These are phyloP conservation scores for Lecanosticta acicola DNA, from an alignment of 2,329 filamentous ascomycete species.

Conservation along the genomic window DNA sequence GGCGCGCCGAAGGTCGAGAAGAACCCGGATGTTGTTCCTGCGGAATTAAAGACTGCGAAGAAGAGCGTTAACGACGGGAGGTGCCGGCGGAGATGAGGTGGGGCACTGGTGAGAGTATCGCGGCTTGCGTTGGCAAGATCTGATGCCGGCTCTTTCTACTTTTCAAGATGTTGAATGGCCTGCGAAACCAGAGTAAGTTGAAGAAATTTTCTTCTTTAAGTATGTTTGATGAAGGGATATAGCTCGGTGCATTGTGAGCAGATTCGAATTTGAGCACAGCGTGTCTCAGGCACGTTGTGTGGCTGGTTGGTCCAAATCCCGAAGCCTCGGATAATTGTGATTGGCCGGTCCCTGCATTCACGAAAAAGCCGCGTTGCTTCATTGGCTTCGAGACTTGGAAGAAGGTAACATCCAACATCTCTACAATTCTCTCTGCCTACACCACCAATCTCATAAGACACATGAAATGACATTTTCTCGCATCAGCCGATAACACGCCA, in stretches of 20 bases:
- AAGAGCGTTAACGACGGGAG: slow-evolving; percentile 30
- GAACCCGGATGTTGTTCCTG: slow-evolving; percentile 6
- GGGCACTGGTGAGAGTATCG: too few species aligned
- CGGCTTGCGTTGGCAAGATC: too few species aligned
- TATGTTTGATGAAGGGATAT: too few species aligned
- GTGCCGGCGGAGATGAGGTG: slow-evolving; percentile 25
- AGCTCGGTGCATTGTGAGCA: too few species aligned
- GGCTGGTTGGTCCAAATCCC: not conserved
- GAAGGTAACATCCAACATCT: too few species aligned
- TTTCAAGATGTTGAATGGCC: too few species aligned
- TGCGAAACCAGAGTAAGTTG: too few species aligned
- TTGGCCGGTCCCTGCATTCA: not conserved
- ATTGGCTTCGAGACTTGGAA: not conserved
- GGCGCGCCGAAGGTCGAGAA: slow-evolving; percentile 20
- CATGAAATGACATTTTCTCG: not conserved
- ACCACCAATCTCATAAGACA: not conserved
- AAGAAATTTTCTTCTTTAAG: too few species aligned
- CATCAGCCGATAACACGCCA: not conserved
- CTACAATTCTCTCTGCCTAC: not conserved
- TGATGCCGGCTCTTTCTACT: too few species aligned
- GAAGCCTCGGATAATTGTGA: not conserved
- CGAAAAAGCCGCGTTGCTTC: not conserved
- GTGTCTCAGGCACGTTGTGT: not conserved
- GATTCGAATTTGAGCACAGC: too few species aligned
- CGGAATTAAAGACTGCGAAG: slow-evolving; percentile 1